A percentile compares a stretch with the other conserved stretches of the same genome.
Conservation (phyloP, 192 early-diverging fungal genomes). For the Backusella parvicylindrica region DNA sequence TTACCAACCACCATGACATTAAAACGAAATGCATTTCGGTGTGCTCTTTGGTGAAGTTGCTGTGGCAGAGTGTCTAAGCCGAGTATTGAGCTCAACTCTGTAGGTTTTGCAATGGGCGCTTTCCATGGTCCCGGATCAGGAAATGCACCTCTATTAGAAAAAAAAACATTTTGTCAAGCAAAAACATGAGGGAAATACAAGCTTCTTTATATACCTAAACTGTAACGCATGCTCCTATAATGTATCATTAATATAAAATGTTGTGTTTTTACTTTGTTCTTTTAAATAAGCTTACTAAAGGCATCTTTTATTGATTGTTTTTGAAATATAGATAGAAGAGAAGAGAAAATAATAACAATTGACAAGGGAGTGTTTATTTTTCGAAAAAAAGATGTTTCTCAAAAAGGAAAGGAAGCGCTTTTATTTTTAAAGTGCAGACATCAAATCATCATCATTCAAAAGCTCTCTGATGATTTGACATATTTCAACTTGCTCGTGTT, state of each 20-base stretch:
- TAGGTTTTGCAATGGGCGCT: slow-evolving; percentile 60
- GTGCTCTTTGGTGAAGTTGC: slow-evolving; percentile 66
- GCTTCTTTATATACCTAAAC: slow-evolving; percentile 38
- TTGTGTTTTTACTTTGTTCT: not conserved
- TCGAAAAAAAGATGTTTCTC: not conserved
- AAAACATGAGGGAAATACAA: not conserved
- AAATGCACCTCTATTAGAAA: slow-evolving; percentile 45
- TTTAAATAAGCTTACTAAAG: slow-evolving; percentile 28
- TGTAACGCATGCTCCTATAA: slow-evolving; percentile 55
- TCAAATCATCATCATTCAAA: not conserved
- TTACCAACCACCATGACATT: slow-evolving; percentile 95
- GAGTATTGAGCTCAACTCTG: slow-evolving; percentile 49
- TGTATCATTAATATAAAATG: not conserved
- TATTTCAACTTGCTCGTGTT: not conserved
- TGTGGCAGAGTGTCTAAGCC: slow-evolving; percentile 71
- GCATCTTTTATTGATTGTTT: slow-evolving; percentile 20
- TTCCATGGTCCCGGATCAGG: slow-evolving; percentile 87
- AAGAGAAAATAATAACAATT: not conserved
- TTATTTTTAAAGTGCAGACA: not conserved
- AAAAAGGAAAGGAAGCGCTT: not conserved
- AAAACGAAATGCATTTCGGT: slow-evolving; percentile 75
- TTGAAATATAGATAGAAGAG: not conserved
- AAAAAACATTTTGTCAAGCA: not conserved
- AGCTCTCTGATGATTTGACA: not conserved
- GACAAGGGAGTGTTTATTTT: not conserved